Base-by-base conservation (phyloP, 345 rosid genomes). In the Hibiscus trionum region DNA sequence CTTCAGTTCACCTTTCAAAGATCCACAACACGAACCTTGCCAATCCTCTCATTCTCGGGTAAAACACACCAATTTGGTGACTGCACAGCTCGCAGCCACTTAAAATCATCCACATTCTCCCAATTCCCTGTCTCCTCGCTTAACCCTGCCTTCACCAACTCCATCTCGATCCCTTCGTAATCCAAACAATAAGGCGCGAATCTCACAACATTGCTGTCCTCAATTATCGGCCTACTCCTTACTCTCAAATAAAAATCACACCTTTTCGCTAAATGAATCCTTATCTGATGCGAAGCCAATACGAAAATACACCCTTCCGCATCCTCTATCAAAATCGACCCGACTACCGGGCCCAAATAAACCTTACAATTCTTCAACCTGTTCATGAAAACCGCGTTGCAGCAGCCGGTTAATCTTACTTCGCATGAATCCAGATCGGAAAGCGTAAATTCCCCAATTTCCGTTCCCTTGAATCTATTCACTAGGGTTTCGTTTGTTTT, bases 191-290 rank as follows among this genome's bases (percentile, higher is more conserved):
- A 88, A 0, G 98, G 98, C 5, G 84, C 90, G 44, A 94, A 91
- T 39, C 91, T 85, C 44, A 86, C 86, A 14, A 79, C 86, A 2
- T 71, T 65, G 65, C 94, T 81, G 63, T 93, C 96, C 84, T 91
- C 97, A n/a, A 90, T 77, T 49, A 93, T 88, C 3, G 96, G 98
- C 77, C 93, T 82, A 62, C 97, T 94, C 80, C 96, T 88, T 67
- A 85, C 93, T 73, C 96, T 84, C 77, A 91, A 39, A 81, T 90
- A 91, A 73, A 94, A 94, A 79, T 88, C 91, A 72, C 90, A 76
- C 26, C 62, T 75, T 57, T 56, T 87, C 0, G 89, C 95, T 39
- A 68, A 70, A 81, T 93, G 98, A 61, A 94, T 84, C 75, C 97
- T 76, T 24, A 91, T 90, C 87, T 91, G 96, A 85, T 91, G 98